These are phyloP conservation scores for Sporothrix luriei DNA, from an alignment of 2,329 filamentous ascomycete genomes.

Conservation along the genomic window DNA sequence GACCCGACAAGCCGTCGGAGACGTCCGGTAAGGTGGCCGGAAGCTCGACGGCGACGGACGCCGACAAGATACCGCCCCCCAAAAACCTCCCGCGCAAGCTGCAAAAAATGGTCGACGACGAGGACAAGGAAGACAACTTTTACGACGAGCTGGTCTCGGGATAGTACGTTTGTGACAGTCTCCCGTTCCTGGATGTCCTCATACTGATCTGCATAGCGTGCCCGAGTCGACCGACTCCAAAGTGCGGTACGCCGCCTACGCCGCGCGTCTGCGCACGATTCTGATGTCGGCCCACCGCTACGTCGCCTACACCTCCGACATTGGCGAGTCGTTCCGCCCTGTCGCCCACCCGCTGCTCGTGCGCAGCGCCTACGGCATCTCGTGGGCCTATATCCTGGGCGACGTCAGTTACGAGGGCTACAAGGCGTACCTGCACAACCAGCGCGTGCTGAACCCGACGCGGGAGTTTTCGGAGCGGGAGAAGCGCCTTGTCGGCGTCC, in stretches of 20 bases:
- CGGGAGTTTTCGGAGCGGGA: conserved; percentile 56
- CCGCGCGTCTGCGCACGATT: conserved; percentile 79
- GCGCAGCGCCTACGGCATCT: conserved; percentile 81
- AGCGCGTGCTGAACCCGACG: conserved; percentile 70
- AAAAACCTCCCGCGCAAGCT: conserved; percentile 58
- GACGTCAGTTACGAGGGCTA: conserved; percentile 94
- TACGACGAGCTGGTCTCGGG: conserved; percentile 78
- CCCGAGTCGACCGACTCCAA: conserved; percentile 81
- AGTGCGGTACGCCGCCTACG: conserved; percentile 91
- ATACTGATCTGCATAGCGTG: conserved; percentile 52
- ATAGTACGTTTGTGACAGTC: conserved; percentile 60
- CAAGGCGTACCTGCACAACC: conserved; percentile 89
- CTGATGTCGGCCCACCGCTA: conserved; percentile 91
- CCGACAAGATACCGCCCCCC: conserved; percentile 51
- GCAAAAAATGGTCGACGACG: conserved; percentile 61
- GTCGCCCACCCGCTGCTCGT: conserved; percentile 85
- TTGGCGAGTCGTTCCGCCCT: conserved; percentile 93
- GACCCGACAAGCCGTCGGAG: conserved; percentile 40
- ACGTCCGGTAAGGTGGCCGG: conserved; percentile 34
- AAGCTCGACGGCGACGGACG: conserved; percentile 40
- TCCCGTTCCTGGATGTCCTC: background rate
- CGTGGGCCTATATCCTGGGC: conserved; percentile 88
- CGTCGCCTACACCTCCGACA: conserved; percentile 94
- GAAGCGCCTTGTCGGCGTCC: conserved; percentile 53
- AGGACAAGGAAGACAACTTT: conserved; percentile 68